Base-by-base conservation (phyloP, 441 rosid species). In the Geranium incanum region DNA sequence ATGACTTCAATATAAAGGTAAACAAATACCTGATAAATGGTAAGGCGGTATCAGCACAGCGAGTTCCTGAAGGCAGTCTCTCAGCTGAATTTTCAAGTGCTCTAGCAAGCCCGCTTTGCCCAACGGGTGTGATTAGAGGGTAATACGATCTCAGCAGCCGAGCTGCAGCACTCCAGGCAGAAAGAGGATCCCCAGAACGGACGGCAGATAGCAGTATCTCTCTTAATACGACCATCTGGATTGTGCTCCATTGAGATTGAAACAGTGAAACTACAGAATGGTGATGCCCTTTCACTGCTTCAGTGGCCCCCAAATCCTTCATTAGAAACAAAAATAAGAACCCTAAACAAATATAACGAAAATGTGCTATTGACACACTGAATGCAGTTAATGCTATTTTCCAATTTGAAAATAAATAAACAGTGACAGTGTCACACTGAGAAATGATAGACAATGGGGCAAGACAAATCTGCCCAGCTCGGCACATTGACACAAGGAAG, bases 131-230 rank as follows among this genome's bases (percentile, higher is more conserved):
- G 23, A 95, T 92, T 69, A 92, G 85, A 78, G 98, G 99, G 79
- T 95, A 92, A 80, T 90, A 89, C 71, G 92, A 90, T 82, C 99
- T 84, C 70, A 95, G 80, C 23, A 95, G 88, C 78, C 98, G 89
- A 59, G 99, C 97, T 78, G 98, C 98, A 73, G 98, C 98, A 70
- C 98, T 92, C 99, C 99, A 92, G 3, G 99, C 97, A 79, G 91
- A 86, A 79, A 92, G 91, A 76, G 98, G 99, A 83, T 95, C 98
- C 72, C 92, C 96, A 50, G 98, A 96, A 69, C 98, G 92, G 85
- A 89, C 95, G 77, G 99, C 92, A 81, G 99, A 90, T 71, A 92
- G 86, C 76, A 92, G 81, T 86, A 95, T 89, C 88, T 95, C 99
- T 81, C 97, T 85, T 72, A 95, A 83, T 70, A 95, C 99, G 80